A percentile compares a stretch with the other conserved stretches of the same genome.
These are phyloP conservation scores for Neurospora terricola DNA, from an alignment of 495 filamentous ascomycete genomes.

Conservation along the genomic window DNA sequence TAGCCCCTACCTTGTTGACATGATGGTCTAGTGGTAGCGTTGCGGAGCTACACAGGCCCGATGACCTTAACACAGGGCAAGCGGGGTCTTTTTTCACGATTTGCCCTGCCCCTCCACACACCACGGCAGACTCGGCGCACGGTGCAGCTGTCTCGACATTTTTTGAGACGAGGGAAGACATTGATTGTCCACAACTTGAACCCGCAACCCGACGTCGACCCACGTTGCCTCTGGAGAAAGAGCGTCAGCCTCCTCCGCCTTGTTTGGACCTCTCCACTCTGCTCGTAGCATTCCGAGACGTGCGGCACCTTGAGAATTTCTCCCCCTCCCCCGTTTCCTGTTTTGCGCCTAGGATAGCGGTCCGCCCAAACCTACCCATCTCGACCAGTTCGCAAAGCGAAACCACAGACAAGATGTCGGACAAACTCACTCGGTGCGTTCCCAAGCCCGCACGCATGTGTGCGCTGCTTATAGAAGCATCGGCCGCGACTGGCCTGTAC, in stretches of 20 bases:
- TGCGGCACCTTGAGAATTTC: neutral
- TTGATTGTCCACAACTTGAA: neutral
- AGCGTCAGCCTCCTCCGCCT: neutral
- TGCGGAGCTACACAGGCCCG: neutral
- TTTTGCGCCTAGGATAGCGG: neutral
- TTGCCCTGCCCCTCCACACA: slow-evolving; percentile 13
- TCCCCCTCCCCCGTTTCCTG: slow-evolving; percentile 1
- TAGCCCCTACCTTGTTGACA: slow-evolving; percentile 5
- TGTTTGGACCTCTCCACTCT: neutral
- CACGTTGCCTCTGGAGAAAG: slow-evolving; percentile 7
- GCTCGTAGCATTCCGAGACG: neutral
- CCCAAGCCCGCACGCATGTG: neutral
- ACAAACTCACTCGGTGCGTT: slow-evolving; percentile 73
- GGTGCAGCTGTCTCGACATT: slow-evolving; percentile 2
- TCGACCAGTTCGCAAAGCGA: neutral
- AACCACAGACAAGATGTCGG: slow-evolving; percentile 50
- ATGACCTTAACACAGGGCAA: neutral
- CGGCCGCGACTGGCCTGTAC: neutral
- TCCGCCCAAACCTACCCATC: slow-evolving; percentile 1
- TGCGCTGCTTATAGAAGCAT: neutral
- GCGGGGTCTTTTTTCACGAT: neutral
- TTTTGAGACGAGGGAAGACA: slow-evolving; percentile 1
- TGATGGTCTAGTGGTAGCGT: neutral
- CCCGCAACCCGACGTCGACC: slow-evolving; percentile 2
- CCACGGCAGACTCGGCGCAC: neutral